Base-by-base conservation (phyloP, 208 protist genomes). In the Trypanosomatidae sp. region DNA sequence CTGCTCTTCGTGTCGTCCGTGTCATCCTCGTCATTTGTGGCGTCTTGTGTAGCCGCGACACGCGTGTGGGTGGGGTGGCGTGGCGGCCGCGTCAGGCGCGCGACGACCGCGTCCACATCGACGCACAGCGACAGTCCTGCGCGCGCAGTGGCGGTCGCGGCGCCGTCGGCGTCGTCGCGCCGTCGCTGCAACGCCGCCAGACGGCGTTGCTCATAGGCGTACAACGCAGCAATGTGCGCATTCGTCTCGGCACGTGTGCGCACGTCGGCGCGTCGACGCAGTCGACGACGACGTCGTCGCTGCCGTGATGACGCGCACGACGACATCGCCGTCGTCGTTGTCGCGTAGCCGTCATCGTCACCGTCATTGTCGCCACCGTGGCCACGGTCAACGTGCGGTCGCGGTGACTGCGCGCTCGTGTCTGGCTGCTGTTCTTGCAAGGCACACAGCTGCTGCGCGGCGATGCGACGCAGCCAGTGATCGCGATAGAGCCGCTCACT, bases 141-240 rank as follows among this genome's bases (percentile, higher is more conserved):
- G 15, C 70, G 33, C 18, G 70, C 70, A 21, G 32, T 10, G 10
- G 6, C 0, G 22, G 22, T 0, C 19, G 13, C 23, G n/a, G 32
- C 24, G 19, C 11, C 46, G n/a, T 44, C 46, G 21, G 6, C 8
- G 15, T 11, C 22, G 8, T 53, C 46, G 11, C 66, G 57, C 11
- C 49, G 45, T 18, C 43, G 41, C 8, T 37, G 50, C 57, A 44
- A 57, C 11, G 64, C 49, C n/a, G 30, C 35, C 24, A 58, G 53
- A 22, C 61, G 60, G 30, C 66, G 61, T 27, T 43, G 16, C 42
- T 87, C 71, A 32, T 58, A 76, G 1, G 35, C 28, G 43, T 77
- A 69, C 13, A 87, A 61, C 21, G 45, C 45, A 28, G 60, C 59
- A 33, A 87, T 59, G 48, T 73, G 77, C 3, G 55, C 63, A 4